Percentiles rank a stretch among this genome's conserved stretches.
These are phyloP conservation scores for Asterochloris erici DNA, from an alignment of 139 green algal genomes.

Conservation along the genomic window DNA sequence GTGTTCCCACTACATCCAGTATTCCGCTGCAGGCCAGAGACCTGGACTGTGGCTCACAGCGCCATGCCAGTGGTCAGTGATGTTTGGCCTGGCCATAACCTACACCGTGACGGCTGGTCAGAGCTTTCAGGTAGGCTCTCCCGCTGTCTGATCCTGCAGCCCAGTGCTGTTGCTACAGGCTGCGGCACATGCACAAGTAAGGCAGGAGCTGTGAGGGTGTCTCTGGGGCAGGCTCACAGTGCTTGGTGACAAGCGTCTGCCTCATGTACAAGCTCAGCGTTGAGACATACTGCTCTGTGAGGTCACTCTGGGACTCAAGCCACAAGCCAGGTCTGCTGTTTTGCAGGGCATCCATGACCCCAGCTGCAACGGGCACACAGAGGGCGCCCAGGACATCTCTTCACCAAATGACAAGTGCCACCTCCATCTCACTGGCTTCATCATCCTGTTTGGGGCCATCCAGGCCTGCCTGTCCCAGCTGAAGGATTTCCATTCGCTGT, in stretches of 20 bases:
- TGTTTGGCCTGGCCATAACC: conserved; percentile 50
- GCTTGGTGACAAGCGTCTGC: background rate
- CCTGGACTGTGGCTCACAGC: conserved; percentile 17
- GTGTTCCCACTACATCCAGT: background rate
- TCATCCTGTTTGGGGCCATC: conserved; percentile 41
- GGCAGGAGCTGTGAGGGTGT: background rate
- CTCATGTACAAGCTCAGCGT: no score
- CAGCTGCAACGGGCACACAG: conserved; percentile 22
- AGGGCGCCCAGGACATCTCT: background rate
- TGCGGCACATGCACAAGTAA: background rate
- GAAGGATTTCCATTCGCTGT: conserved; percentile 52
- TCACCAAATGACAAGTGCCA: conserved; percentile 19
- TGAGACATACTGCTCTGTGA: background rate
- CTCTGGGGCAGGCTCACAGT: background rate
- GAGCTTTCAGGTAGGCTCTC: conserved; percentile 36
- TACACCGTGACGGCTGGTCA: conserved; percentile 62
- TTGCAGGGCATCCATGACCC: conserved; percentile 17
- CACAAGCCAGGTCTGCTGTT: background rate
- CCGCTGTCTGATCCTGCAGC: background rate
- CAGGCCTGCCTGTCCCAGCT: conserved; percentile 56
- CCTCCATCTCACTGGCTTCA: conserved; percentile 26
- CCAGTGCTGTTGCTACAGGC: background rate
- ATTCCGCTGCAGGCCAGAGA: background rate
- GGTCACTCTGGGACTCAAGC: background rate
- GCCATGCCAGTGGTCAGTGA: conserved; percentile 37